Conservation (phyloP, 139 green algal genomes). For the Edaphochlamys debaryana region DNA sequence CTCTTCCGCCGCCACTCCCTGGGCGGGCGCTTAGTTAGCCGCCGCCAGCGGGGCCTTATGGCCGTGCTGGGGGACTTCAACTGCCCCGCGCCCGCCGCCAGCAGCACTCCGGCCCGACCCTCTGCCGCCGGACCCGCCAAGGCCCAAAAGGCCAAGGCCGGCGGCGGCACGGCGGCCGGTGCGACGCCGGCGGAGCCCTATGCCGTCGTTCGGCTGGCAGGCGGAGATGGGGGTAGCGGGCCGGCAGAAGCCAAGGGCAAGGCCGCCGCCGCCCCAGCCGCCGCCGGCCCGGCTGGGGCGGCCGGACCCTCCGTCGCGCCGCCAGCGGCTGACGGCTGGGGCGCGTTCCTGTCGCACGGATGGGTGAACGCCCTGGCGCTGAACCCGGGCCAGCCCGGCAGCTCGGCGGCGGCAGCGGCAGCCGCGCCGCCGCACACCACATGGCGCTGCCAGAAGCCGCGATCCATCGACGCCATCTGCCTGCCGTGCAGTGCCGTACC, state of each 20-base stretch:
- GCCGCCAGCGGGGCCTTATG: not conserved
- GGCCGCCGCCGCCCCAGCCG: not conserved
- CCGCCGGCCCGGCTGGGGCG: not conserved
- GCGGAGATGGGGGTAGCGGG: too few relatives aligned
- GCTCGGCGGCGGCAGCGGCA: not conserved
- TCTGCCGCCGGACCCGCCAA: not conserved
- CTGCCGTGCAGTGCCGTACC: not conserved
- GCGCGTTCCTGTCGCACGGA: slow-evolving; percentile 10
- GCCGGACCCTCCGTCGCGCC: not conserved
- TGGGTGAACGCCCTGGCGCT: slow-evolving; percentile 16
- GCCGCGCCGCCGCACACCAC: not conserved
- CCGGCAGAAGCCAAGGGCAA: not conserved
- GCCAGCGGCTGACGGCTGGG: not conserved
- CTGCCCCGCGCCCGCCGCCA: not conserved
- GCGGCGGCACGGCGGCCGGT: not conserved
- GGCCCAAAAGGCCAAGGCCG: not conserved
- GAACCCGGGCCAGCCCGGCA: not conserved
- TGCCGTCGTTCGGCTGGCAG: not conserved
- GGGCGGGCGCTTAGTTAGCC: not conserved
- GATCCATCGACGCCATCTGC: slow-evolving; percentile 6
- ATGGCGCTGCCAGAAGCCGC: not conserved
- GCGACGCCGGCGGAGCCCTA: not conserved
- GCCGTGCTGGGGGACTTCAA: slow-evolving; percentile 37
- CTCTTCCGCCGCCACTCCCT: slow-evolving; percentile 25
- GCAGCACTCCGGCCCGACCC: not conserved